These are phyloP conservation scores for Trichoderma koningii DNA, from an alignment of 2,329 filamentous ascomycete species.

Conservation along the genomic window DNA sequence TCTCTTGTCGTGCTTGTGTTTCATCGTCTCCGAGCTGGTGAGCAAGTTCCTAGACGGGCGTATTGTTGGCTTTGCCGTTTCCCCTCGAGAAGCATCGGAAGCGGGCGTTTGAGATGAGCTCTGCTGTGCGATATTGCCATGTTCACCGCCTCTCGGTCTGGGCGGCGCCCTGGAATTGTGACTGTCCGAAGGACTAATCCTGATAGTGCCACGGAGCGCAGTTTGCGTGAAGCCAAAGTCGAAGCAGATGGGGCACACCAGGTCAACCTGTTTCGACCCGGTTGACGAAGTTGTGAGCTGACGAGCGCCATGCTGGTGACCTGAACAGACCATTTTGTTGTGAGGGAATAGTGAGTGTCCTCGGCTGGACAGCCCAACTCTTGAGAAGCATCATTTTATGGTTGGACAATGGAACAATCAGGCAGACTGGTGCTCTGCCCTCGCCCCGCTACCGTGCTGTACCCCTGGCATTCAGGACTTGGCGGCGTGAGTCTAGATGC, in stretches of 20 bases:
- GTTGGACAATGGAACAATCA: not conserved
- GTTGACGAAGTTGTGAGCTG: not conserved
- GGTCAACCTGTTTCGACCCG: slow-evolving; percentile 8
- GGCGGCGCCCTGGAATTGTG: not conserved
- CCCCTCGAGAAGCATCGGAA: not conserved
- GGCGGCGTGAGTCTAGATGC: not conserved
- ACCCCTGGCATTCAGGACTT: slow-evolving; percentile 14
- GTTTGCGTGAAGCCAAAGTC: slow-evolving; percentile 23
- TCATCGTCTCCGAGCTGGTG: slow-evolving; percentile 8
- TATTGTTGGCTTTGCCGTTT: not conserved
- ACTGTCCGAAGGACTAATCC: not conserved
- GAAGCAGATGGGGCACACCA: slow-evolving; percentile 24
- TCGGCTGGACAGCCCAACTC: not conserved
- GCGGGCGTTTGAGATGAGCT: not conserved
- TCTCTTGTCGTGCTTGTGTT: slow-evolving; percentile 2
- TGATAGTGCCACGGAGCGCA: not conserved
- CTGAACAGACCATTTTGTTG: not conserved
- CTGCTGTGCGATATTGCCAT: not conserved
- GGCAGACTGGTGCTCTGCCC: slow-evolving; percentile 21
- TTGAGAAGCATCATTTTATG: not conserved
- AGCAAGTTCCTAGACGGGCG: not conserved
- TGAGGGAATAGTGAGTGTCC: not conserved
- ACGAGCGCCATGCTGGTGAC: not conserved
- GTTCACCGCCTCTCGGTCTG: not conserved
- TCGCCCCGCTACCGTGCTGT: not conserved